Evolutionary conservation across 2,329 filamentous ascomycete species (phyloP).

Genomic region (Fusarium albosuccineum): DNA sequence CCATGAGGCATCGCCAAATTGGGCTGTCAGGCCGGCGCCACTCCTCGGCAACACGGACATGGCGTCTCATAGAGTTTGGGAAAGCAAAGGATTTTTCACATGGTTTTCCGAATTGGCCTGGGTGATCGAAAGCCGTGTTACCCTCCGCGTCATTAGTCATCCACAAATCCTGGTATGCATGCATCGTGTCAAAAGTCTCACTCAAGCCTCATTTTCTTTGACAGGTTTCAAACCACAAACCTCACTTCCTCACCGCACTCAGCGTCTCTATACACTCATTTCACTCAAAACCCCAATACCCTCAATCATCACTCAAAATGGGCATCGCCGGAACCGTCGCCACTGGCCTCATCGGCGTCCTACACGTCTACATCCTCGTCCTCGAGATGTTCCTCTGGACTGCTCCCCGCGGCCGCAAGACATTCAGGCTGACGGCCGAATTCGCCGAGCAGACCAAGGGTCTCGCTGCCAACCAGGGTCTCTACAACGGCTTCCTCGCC

Average conservation of each 20-base stretch:
- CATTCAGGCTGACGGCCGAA: constrained; percentile 59
- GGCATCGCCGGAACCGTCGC: constrained; percentile 50
- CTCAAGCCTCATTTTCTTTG: neutral
- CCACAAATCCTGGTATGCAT: constrained; percentile 12
- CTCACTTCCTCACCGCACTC: neutral
- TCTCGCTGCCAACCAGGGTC: constrained; percentile 64
- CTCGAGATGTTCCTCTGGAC: constrained; percentile 66
- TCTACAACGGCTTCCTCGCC: constrained; percentile 67
- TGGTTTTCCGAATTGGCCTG: constrained; percentile 12
- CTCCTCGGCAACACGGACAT: constrained; percentile 21
- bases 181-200: neutral
- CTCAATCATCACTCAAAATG: constrained; percentile 45
- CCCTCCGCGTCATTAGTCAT: constrained; percentile 34
- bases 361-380: constrained; percentile 63
- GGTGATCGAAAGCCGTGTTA: constrained; percentile 14
- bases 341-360: constrained; percentile 54
- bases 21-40: neutral
- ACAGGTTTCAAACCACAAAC: neutral
- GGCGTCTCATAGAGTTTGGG: constrained; percentile 1
- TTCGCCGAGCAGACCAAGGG: constrained; percentile 60
- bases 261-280: neutral
- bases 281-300: no score
- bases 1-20: no score
- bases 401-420: constrained; percentile 57
- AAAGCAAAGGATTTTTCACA: constrained; percentile 14